phyloP scores from a whole-genome alignment of 2,329 filamentous ascomycete genomes.

The Chaetomiaceae sp. region DNA sequence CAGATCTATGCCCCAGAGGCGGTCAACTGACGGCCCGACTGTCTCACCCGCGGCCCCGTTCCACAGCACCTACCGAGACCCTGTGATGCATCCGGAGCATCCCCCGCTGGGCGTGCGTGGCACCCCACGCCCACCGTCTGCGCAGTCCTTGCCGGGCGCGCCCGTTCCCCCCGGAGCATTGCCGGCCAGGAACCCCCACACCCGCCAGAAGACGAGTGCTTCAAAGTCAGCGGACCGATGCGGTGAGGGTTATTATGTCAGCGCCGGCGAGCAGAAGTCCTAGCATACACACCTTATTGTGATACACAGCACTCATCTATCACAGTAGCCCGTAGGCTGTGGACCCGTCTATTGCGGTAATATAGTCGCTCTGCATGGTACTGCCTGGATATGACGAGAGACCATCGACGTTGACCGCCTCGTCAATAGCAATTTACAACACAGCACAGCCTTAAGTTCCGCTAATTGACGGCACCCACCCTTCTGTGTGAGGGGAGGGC shows the following conservation, averaged over 20 bases:
- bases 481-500: neutral
- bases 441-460: slow-evolving; percentile 2
- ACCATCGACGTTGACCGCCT: slow-evolving; percentile 5
- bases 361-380: too few relatives aligned
- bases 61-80: slow-evolving; percentile 4
- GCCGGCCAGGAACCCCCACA: slow-evolving; percentile 4
- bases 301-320: neutral
- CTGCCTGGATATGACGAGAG: neutral
- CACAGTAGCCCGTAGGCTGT: too few relatives aligned
- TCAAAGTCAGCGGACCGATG: neutral
- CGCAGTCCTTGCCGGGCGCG: neutral
- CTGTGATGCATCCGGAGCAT: slow-evolving; percentile 6
- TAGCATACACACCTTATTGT: too few relatives aligned
- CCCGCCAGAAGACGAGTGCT: neutral
- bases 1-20: slow-evolving; percentile 1
- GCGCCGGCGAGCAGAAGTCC: neutral
- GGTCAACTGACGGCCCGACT: slow-evolving; percentile 8
- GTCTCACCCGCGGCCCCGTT: slow-evolving; percentile 6
- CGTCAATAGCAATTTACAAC: neutral
- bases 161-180: neutral
- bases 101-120: neutral
- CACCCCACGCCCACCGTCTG: neutral
- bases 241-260: neutral
- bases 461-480: neutral
- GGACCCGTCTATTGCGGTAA: too few relatives aligned